A percentile compares a stretch with the other conserved stretches of the same genome.
phyloP scores from a whole-genome alignment of 352 stramenopile genomes.

The Albugo candida region DNA sequence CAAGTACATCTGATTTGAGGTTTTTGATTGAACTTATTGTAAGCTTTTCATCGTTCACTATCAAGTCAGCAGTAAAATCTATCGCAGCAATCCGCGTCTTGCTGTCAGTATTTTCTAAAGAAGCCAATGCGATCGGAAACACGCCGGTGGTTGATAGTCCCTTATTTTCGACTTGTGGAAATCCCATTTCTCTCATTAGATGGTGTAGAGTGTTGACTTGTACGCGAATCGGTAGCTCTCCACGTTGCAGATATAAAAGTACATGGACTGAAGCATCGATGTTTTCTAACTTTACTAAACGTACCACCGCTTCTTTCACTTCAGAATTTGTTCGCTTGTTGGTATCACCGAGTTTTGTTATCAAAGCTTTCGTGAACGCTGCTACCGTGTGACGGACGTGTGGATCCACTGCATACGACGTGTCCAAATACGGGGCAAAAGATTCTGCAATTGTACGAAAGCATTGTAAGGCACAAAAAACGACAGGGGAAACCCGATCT shows the following conservation, averaged over 20 bases:
- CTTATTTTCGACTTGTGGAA: slow-evolving; percentile 6
- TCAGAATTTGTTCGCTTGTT: slow-evolving; percentile 72
- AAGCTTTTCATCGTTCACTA: slow-evolving; percentile 10
- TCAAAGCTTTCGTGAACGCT: slow-evolving; percentile 21
- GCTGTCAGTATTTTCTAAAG: slow-evolving; percentile 53
- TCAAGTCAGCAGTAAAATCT: slow-evolving; percentile 43
- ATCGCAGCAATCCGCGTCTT: slow-evolving; percentile 51
- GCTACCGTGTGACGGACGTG: slow-evolving; percentile 42
- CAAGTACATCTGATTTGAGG: slow-evolving; percentile 58
- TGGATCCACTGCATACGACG: slow-evolving; percentile 17
- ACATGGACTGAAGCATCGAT: slow-evolving; percentile 33
- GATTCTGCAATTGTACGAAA: slow-evolving; percentile 39
- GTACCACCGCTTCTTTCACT: slow-evolving; percentile 29
- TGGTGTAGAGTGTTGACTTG: slow-evolving; percentile 36
- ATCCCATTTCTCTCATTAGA: slow-evolving; percentile 29
- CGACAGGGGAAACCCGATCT: slow-evolving; percentile 53
- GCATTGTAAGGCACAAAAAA: slow-evolving; percentile 70
- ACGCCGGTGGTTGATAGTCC: slow-evolving; percentile 31
- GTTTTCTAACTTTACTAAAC: slow-evolving; percentile 39
- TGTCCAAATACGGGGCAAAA: slow-evolving; percentile 29
- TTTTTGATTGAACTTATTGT: slow-evolving; percentile 13
- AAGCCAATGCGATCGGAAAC: slow-evolving; percentile 45
- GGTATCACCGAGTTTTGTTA: slow-evolving; percentile 48
- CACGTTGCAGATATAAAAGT: slow-evolving; percentile 35
- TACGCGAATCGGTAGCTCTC: slow-evolving; percentile 21